A percentile compares a stretch with the other conserved stretches of the same genome.
These are phyloP conservation scores for Trichophyton rubrum DNA, from an alignment of 2,329 filamentous ascomycete species.

Conservation along the genomic window DNA sequence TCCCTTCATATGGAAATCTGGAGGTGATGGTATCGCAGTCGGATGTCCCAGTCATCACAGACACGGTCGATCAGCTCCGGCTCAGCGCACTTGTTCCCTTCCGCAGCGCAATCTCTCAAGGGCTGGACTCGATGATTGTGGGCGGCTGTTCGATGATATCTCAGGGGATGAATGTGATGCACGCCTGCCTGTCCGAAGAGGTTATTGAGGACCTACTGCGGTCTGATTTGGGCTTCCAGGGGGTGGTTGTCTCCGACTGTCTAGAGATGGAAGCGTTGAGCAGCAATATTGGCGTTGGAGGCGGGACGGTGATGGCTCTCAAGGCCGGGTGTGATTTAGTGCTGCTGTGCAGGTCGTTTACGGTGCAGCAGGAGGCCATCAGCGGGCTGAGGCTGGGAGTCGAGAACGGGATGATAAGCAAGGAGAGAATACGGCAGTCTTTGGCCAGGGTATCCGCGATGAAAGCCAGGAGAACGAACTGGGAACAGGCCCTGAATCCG, in stretches of 20 bases:
- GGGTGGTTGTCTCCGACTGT: slow-evolving; percentile 89
- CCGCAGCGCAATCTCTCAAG: slow-evolving; percentile 73
- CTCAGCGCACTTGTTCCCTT: slow-evolving; percentile 87
- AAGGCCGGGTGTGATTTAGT: slow-evolving; percentile 91
- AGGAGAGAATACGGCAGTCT: slow-evolving; percentile 66
- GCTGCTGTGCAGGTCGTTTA: slow-evolving; percentile 74
- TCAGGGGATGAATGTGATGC: slow-evolving; percentile 84
- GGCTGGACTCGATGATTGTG: slow-evolving; percentile 89
- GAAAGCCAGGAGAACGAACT: slow-evolving; percentile 76
- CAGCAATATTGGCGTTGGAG: slow-evolving; percentile 92
- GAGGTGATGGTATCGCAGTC: slow-evolving; percentile 84
- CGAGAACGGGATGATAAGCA: slow-evolving; percentile 79
- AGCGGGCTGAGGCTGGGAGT: slow-evolving; percentile 78
- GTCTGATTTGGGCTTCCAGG: slow-evolving; percentile 78
- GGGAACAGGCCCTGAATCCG: slow-evolving; percentile 83
- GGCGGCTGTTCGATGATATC: slow-evolving; percentile 89
- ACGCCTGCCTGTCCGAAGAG: slow-evolving; percentile 84
- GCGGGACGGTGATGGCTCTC: slow-evolving; percentile 93
- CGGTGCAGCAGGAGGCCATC: slow-evolving; percentile 82
- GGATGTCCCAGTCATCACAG: slow-evolving; percentile 90
- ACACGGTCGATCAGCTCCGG: slow-evolving; percentile 83
- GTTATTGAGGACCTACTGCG: slow-evolving; percentile 81
- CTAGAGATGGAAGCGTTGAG: slow-evolving; percentile 93
- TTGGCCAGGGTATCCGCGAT: slow-evolving; percentile 64
- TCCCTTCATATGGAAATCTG: slow-evolving; percentile 88